Base-by-base conservation (phyloP, 352 stramenopile species). In the Phytophthora tubulina region DNA sequence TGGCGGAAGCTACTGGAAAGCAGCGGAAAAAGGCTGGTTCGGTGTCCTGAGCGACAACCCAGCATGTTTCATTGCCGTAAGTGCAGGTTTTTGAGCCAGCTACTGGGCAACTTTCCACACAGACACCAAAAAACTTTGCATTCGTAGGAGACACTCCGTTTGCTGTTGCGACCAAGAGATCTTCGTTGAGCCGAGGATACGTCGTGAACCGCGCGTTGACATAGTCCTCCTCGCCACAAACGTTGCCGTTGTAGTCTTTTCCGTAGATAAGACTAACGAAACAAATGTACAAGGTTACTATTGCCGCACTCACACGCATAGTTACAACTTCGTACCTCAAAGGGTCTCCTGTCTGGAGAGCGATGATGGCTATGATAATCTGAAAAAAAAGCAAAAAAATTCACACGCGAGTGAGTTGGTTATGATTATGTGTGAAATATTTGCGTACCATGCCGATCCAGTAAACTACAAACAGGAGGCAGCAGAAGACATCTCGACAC, bases 381-480 rank as follows among this genome's bases (percentile, higher is more conserved):
- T 87, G 32, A n/a, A 13, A 56, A 38, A 21, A 31, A 48, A 50
- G 10, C 49, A 54, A 15, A 3, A 69, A 8, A 39, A 35, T 35
- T 35, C 5, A 17, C 17, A 35, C 32, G 36, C 27, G 6, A 48
- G 6, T 36, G 11, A 44, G 13, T 27, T 4, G 5, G 15, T 21
- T 48, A 4, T 30, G n/a, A 27, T 27, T 27, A 27, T 27, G 41
- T 4, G 13, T 48, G 41, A 21, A 5, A 6, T 48, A 7, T 14
- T 10, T n/a, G 4, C 38, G 53, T 70, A 89, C 84, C 87, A 96
- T 96, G 32, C 90, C 87, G 31, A 95, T 45, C 89, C 90, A 96
- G 73, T 93, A 96, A 39, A 93, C 81, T n/a, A 94, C 44, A 63
- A 97, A 97, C 21, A 96, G 60, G 9, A 94, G 57, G 30, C 88